These are phyloP conservation scores for Penicillium lagena DNA, from an alignment of 495 filamentous ascomycete species.

Conservation along the genomic window DNA sequence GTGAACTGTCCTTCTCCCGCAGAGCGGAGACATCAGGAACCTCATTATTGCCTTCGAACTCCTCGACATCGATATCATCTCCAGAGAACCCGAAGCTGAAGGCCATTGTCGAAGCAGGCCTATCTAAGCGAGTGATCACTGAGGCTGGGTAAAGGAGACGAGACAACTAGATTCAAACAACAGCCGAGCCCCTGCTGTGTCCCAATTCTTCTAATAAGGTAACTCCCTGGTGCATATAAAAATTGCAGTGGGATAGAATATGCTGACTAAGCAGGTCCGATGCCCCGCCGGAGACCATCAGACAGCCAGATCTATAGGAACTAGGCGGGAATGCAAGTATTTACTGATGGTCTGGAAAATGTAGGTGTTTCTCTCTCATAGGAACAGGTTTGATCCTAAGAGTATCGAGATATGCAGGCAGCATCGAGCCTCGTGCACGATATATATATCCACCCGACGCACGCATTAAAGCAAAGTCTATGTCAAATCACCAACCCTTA, in stretches of 20 bases:
- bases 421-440: too few relatives aligned
- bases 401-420: too few relatives aligned
- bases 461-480: too few relatives aligned
- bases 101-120: slow-evolving; percentile 10
- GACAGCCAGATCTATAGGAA: too few relatives aligned
- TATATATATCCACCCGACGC: too few relatives aligned
- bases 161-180: too few relatives aligned
- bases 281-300: neutral
- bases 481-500: slow-evolving; percentile 6
- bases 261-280: neutral
- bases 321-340: neutral
- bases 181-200: too few relatives aligned
- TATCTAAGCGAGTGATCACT: neutral
- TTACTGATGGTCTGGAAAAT: too few relatives aligned
- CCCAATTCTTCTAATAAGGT: too few relatives aligned
- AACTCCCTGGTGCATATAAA: neutral
- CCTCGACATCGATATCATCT: slow-evolving; percentile 73
- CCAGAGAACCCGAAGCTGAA: slow-evolving; percentile 82
- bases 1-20: slow-evolving; percentile 6
- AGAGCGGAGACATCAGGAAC: slow-evolving; percentile 3
- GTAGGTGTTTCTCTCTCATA: too few relatives aligned
- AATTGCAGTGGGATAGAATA: slow-evolving; percentile 12
- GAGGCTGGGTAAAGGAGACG: neutral
- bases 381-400: too few relatives aligned
- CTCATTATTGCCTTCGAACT: slow-evolving; percentile 26